A percentile compares a stretch with the other conserved stretches of the same genome.
These are phyloP conservation scores for Talaromyces funiculosus DNA, from an alignment of 2,329 filamentous ascomycete species.

Conservation along the genomic window DNA sequence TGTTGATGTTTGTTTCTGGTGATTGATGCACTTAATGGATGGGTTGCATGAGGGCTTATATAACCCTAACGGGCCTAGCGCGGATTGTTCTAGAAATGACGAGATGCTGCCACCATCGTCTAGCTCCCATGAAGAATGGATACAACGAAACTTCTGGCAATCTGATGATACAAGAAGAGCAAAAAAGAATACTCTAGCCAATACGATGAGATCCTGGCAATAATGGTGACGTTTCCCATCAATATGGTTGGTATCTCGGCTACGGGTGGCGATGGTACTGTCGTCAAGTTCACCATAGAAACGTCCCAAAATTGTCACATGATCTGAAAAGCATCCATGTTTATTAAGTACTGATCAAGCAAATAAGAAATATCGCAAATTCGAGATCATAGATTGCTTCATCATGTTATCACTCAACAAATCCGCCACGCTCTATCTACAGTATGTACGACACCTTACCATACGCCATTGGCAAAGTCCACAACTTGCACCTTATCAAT, in stretches of 20 bases:
- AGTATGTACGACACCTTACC: neutral
- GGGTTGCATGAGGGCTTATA: conserved; percentile 3
- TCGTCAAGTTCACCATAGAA: neutral
- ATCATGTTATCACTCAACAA: too few relatives aligned
- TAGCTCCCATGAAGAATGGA: neutral
- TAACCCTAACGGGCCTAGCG: neutral
- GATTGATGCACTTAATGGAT: neutral
- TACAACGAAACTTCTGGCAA: neutral
- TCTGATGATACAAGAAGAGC: neutral
- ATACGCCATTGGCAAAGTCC: conserved; percentile 25
- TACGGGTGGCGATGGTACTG: neutral
- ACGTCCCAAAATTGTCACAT: neutral
- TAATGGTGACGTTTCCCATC: neutral
- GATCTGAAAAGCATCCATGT: neutral
- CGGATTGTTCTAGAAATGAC: neutral
- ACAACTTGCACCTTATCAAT: conserved; percentile 32
- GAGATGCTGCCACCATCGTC: neutral
- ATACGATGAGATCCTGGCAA: neutral
- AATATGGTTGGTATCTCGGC: neutral
- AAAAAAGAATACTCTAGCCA: neutral
- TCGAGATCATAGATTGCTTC: neutral
- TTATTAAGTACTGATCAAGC: neutral
- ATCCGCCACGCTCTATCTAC: neutral
- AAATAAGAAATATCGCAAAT: neutral
- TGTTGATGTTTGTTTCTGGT: neutral